Conservation (phyloP, 2,329 filamentous ascomycete species). For the Trichoderma cornu-damae region DNA sequence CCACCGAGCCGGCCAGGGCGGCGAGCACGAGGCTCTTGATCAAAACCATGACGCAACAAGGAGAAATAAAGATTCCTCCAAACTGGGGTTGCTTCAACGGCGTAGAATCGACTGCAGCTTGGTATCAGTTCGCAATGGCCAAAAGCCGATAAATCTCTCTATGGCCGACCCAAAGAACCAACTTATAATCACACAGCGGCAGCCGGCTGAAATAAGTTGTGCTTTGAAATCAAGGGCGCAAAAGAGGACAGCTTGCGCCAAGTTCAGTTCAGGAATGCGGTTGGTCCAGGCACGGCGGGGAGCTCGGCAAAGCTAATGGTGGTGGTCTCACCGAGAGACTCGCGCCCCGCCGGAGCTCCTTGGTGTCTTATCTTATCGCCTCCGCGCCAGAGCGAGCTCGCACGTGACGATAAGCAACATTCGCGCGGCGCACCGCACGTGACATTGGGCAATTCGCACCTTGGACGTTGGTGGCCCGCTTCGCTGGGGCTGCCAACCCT, state of each 20-base stretch:
- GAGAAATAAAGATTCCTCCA: background rate
- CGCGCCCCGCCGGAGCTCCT: background rate
- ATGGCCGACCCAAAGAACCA: background rate
- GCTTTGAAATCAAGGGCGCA: slow-evolving; percentile 18
- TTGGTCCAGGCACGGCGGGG: slow-evolving; percentile 12
- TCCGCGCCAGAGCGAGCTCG: background rate
- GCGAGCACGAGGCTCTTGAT: slow-evolving; percentile 57
- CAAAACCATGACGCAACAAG: slow-evolving; percentile 45
- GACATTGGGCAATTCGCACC: slow-evolving; percentile 16
- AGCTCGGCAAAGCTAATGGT: slow-evolving; percentile 2
- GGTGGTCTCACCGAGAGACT: slow-evolving; percentile 5
- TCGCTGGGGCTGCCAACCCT: slow-evolving; percentile 37
- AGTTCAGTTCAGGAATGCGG: background rate
- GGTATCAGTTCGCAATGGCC: background rate
- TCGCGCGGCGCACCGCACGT: slow-evolving; percentile 20
- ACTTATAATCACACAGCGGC: background rate
- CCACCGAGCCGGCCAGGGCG: slow-evolving; percentile 50
- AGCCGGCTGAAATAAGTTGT: background rate
- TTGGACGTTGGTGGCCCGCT: slow-evolving; percentile 14
- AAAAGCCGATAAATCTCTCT: background rate
- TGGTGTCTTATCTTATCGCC: background rate
- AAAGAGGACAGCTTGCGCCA: slow-evolving; percentile 20
- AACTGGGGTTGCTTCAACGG: background rate
- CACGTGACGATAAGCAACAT: slow-evolving; percentile 17
- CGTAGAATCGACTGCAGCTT: background rate